Base-by-base conservation (phyloP, 75 land plant genomes). In the Selaginella tamariscina region DNA sequence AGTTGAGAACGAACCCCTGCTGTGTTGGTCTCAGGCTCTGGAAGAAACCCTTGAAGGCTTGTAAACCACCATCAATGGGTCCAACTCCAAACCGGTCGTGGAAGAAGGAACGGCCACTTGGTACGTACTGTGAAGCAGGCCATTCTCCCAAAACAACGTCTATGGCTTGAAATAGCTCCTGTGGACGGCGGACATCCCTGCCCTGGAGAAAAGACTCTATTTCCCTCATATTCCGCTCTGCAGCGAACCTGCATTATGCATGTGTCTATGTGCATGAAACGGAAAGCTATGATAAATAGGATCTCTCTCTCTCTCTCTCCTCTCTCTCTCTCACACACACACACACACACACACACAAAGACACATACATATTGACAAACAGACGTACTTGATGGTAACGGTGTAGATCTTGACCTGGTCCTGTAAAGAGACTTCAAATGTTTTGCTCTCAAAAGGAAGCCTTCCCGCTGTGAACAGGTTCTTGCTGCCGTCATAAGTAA, bases 11-110 rank as follows among this genome's bases (percentile, higher is more conserved):
- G 13, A 91, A 70, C 8, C 97, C 97, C 73, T 91, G 89, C 65
- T 82, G 77, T 8, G 97, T 91, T 28, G 97, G 87, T 59, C 89
- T 73, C 27, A 91, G 79, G 68, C 87, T 86, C 68, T 91, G 93
- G 65, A 82, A 91, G 71, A 91, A 91, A 0, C 97, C 97, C 65
- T 85, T 77, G 73, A 79, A 64, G 22, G 83, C 91, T 57, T 84
- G 73, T 32, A 79, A 82, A 26, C 87, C 91, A 59, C 88, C 88
- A n/a, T 90, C 91, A 32, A 89, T 75, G 24, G 80, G 78, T 22
- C 66, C 71, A 1, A 65, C 68, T 32, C 82, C 91, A 83, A 84
- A 76, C 27, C 78, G 78, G 29, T 67, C 69, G 8, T 84, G 79
- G 66, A 81, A 88, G 31, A 88, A 68, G 27, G 85, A 91, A 67